Evolutionary conservation across 495 filamentous ascomycete species (phyloP).

Genomic region (Neurospora pannonica): DNA sequence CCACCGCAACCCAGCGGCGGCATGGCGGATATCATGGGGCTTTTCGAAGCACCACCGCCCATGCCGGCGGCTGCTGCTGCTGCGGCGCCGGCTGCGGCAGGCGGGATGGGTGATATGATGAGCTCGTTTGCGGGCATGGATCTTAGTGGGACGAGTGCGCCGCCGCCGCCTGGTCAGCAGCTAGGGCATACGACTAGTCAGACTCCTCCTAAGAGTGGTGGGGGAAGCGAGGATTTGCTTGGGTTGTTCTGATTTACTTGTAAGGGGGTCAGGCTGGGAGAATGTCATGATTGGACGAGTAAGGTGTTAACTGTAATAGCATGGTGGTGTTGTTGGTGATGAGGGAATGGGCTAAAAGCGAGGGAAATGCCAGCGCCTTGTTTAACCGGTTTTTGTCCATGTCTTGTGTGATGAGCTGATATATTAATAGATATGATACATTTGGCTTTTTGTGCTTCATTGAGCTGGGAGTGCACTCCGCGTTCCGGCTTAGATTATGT

Average conservation of each 20-base stretch:
- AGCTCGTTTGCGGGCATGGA: constrained; percentile 77
- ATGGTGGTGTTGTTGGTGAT: not conserved
- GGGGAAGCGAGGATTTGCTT: constrained; percentile 80
- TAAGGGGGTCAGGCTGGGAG: not conserved
- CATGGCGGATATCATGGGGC: constrained; percentile 83
- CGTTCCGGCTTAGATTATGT: not conserved
- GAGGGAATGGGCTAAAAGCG: not conserved
- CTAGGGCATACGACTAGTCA: constrained; percentile 21
- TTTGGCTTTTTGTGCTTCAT: too few species aligned
- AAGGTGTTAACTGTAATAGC: not conserved
- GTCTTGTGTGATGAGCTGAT: not conserved
- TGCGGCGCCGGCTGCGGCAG: not conserved
- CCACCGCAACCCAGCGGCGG: constrained; percentile 41
- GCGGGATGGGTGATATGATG: constrained; percentile 54
- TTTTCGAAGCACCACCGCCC: constrained; percentile 51
- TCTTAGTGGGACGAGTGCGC: constrained; percentile 52
- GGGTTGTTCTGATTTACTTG: constrained; percentile 59
- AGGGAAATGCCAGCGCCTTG: not conserved
- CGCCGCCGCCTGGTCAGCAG: constrained; percentile 44
- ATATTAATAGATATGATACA: not conserved
- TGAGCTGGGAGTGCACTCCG: not conserved
- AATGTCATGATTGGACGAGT: not conserved
- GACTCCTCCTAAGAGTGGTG: constrained; percentile 36
- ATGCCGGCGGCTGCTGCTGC: constrained; percentile 14
- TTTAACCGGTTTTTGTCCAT: not conserved